These are phyloP conservation scores for Pyricularia grisea DNA, from an alignment of 2,329 filamentous ascomycete species.

Conservation along the genomic window DNA sequence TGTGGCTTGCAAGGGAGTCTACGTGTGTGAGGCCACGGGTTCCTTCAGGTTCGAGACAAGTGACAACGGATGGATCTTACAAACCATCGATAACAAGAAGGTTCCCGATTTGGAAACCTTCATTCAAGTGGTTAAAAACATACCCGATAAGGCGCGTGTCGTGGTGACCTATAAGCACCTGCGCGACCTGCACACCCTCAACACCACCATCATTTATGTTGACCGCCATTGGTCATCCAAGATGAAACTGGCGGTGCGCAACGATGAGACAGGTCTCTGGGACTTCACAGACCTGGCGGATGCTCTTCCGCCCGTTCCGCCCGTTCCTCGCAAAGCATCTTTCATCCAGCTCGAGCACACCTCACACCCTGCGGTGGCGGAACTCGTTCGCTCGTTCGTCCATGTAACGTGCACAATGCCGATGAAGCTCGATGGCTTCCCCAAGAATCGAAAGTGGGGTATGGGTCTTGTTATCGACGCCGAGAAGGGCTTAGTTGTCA, in stretches of 20 bases:
- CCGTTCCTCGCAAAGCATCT: conserved; percentile 67
- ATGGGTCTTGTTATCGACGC: conserved; percentile 98
- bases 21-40: conserved; percentile 86
- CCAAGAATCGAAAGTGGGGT: conserved; percentile 85
- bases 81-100: conserved; percentile 84
- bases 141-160: conserved; percentile 74
- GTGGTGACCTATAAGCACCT: conserved; percentile 96
- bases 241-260: conserved; percentile 86
- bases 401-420: conserved; percentile 90
- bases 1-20: conserved; percentile 85
- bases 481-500: conserved; percentile 87
- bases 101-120: conserved; percentile 83
- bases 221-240: conserved; percentile 94
- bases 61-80: conserved; percentile 87
- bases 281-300: conserved; percentile 84
- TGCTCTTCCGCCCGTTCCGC: conserved; percentile 63
- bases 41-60: conserved; percentile 92
- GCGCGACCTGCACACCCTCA: conserved; percentile 84
- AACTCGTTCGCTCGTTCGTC: conserved; percentile 90
- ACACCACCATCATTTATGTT: conserved; percentile 85
- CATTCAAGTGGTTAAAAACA: conserved; percentile 79
- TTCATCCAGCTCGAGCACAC: conserved; percentile 90
- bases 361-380: conserved; percentile 80
- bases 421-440: conserved; percentile 95
- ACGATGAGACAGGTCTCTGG: conserved; percentile 86